Evolutionary conservation across 139 green algal genomes (phyloP), one percentile per base, ranked within the genome.

Genomic region (Haematococcus lacustris): DNA sequence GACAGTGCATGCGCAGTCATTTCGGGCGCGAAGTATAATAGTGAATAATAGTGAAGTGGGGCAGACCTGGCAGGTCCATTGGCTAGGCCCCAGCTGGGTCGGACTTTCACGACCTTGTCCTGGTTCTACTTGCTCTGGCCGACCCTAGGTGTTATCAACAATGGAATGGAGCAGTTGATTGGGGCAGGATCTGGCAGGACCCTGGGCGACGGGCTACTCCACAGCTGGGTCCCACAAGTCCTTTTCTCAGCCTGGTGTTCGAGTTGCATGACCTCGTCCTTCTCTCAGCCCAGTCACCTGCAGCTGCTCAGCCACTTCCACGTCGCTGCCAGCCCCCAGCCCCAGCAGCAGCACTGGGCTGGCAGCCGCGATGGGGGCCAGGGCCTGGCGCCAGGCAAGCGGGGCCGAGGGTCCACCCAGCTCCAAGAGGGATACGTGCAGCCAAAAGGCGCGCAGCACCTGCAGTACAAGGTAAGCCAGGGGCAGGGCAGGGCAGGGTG

Each of bases 381-480:
- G 75, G 9, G 60, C 74, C 39, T 68, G 2, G 60, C 66, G 69
- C 33, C 34, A 71, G 6, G 28, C 9, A 1, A 30, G 47, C 9
- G 47, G 38, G 9, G 66, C 59, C n/a, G 13, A 30, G 17, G 64
- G 51, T 26, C 6, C 9, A 35, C 33, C 74, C 3, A 88, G 60
- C 1, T 73, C 60, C 61, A 76, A 76, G 57, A 92, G 65, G 1
- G 75, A 80, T 0, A 74, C 62, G 73, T 92, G 87, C 28, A 94
- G 79, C 89, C 89, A 94, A 1, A 93, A 73, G 63, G 83, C 80
- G 39, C 88, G 73, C 37, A 91, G 83, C 26, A 89, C 70, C 82
- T 88, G 71, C 53, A 39, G 28, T 13, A 13, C 28, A 32, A 57
- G 47, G 13, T 57, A 13, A 57, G 17, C 13, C 17, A 21, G 47